Evolutionary conservation across 139 green algal genomes (phyloP), one percentile per base, ranked within the genome.

Genomic region (Pseudopediastrum boryanum): DNA sequence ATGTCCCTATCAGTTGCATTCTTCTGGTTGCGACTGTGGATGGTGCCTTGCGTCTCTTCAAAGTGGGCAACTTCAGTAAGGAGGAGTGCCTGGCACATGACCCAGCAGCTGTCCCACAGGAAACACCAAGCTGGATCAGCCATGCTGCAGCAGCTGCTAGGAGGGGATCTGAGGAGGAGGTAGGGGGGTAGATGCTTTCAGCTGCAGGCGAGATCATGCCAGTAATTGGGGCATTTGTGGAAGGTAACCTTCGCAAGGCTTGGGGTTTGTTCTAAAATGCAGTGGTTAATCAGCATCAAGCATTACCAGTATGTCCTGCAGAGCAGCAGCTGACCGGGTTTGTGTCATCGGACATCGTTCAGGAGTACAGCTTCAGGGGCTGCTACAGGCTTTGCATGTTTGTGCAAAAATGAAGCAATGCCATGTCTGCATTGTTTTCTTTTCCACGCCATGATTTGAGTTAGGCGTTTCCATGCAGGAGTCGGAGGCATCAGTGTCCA

Each of bases 401-500:
- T 58, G 16, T 58, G 48, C 48, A 19, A 16, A 16, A 19, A 19
- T 27, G 48, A 19, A 58, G 48, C 48, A 19, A 19, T 19, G 48
- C 48, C 16, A 16, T 16, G 48, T 13, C 33, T 6, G 7, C 54
- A 64, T 19, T 27, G 54, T 13, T 29, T 25, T 27, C 31, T 13
- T 64, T 25, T 13, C 7, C 54, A 25, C 54, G 33, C 12, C 54
- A 9, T 38, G 10, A 8, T 64, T 27, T 64, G n/a, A 64, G 19
- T 19, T 19, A 16, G 16, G 19, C 48, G 16, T 19, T n/a, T n/a
- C 16, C 7, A 21, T 65, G 43, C 74, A 81, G 74, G 74, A 74
- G 61, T 81, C 74, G 46, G 59, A 67, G 21, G 43, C 62, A 9
- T 81, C 74, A 29, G 74, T 81, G 23, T 81, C 61, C 61, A 81